These are phyloP conservation scores for Barbatosphaeria neglecta DNA, from an alignment of 495 filamentous ascomycete species.

Conservation along the genomic window DNA sequence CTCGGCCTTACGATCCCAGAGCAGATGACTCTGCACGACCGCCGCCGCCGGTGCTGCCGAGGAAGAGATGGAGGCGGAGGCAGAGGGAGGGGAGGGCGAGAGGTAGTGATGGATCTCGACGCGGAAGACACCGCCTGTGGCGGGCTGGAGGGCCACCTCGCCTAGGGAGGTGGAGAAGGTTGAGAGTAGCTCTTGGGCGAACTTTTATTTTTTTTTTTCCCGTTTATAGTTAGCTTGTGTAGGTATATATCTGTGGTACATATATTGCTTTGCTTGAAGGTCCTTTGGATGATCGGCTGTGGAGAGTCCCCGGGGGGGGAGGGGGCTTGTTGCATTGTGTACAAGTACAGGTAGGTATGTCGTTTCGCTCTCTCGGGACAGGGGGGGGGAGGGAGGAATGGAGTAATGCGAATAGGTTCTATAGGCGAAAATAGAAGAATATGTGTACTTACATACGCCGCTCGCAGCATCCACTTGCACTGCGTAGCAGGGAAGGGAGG, in stretches of 20 bases:
- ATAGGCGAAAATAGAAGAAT: too few species aligned
- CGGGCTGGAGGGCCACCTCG: slow-evolving; percentile 80
- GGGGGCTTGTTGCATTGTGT: too few species aligned
- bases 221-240: too few species aligned
- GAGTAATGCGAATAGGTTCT: too few species aligned
- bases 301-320: too few species aligned
- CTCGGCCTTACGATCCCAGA: slow-evolving; percentile 86
- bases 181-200: slow-evolving; percentile 93
- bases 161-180: slow-evolving; percentile 80
- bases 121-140: slow-evolving; percentile 74
- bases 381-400: too few species aligned
- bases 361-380: too few species aligned
- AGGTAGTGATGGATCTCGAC: slow-evolving; percentile 46
- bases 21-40: slow-evolving; percentile 16
- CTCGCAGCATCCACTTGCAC: slow-evolving; percentile 86
- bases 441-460: slow-evolving; percentile 57
- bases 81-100: too few species aligned
- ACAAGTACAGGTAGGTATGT: too few species aligned
- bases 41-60: background rate
- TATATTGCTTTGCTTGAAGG: background rate
- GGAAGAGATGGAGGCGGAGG: slow-evolving; percentile 9
- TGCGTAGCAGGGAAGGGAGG: slow-evolving; percentile 11
- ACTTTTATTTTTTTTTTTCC: slow-evolving; percentile 47
- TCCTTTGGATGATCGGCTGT: background rate
- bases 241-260: too few species aligned